Percentiles rank a stretch among this genome's conserved stretches.
These are phyloP conservation scores for Sordaria brevicollis DNA, from an alignment of 495 filamentous ascomycete genomes.

Conservation along the genomic window DNA sequence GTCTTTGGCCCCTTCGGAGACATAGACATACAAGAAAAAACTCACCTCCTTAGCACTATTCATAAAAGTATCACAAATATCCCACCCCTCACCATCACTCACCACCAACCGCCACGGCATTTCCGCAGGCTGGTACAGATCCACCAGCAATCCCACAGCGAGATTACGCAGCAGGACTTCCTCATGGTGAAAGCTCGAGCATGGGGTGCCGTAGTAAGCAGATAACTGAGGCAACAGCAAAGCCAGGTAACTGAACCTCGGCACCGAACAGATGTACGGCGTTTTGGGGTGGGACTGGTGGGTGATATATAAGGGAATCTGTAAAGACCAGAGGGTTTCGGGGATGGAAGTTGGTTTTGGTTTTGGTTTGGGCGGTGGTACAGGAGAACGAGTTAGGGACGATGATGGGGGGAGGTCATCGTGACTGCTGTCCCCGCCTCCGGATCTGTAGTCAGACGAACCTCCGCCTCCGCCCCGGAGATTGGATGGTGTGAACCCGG, in stretches of 20 bases:
- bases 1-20: too few relatives aligned
- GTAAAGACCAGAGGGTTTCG: slow-evolving; percentile 37
- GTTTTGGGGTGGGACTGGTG: slow-evolving; percentile 27
- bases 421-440: neutral
- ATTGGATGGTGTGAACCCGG: neutral
- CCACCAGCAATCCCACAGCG: slow-evolving; percentile 76
- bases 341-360: slow-evolving; percentile 17
- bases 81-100: slow-evolving; percentile 47
- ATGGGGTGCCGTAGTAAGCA: slow-evolving; percentile 60
- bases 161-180: slow-evolving; percentile 60
- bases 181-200: slow-evolving; percentile 78
- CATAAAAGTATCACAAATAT: slow-evolving; percentile 82
- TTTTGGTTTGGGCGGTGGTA: slow-evolving; percentile 2
- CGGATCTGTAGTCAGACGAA: neutral
- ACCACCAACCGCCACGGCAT: slow-evolving; percentile 74
- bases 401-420: neutral
- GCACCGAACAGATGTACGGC: slow-evolving; percentile 46
- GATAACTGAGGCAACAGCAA: slow-evolving; percentile 70
- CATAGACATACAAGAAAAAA: too few relatives aligned
- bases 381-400: neutral
- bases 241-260: slow-evolving; percentile 62
- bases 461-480: neutral
- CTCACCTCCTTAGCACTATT: slow-evolving; percentile 82
- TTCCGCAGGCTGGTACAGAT: slow-evolving; percentile 51
- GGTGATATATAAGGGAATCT: slow-evolving; percentile 42